A percentile compares a stretch with the other conserved stretches of the same genome.
phyloP scores from a whole-genome alignment of 306 rosid species.

The Adenanthera pavonina region DNA sequence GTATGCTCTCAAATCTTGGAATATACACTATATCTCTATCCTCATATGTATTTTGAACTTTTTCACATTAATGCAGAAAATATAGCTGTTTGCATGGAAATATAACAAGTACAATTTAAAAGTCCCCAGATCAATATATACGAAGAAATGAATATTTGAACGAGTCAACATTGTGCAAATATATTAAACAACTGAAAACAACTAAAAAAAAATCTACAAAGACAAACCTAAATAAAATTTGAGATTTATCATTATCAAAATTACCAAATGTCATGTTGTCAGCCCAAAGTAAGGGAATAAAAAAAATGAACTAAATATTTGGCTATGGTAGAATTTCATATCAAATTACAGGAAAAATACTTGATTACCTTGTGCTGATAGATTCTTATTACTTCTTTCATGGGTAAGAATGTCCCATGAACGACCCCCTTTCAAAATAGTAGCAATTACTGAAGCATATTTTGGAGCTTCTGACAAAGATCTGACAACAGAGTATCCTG shows the following conservation, averaged over 20 bases:
- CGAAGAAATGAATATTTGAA: neutral
- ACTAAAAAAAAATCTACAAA: neutral
- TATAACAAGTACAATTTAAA: slow-evolving; percentile 6
- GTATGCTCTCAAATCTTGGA: slow-evolving; percentile 18
- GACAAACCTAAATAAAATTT: neutral
- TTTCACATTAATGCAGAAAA: neutral
- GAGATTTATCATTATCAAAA: neutral
- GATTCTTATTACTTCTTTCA: slow-evolving; percentile 57
- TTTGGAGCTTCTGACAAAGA: slow-evolving; percentile 97
- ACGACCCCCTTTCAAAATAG: slow-evolving; percentile 67
- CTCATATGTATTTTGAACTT: neutral
- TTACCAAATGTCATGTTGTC: neutral
- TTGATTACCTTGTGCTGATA: slow-evolving; percentile 78
- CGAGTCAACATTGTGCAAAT: neutral
- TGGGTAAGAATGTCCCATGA: slow-evolving; percentile 38
- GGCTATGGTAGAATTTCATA: neutral
- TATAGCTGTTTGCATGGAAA: slow-evolving; percentile 4
- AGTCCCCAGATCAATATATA: neutral
- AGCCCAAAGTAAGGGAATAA: neutral
- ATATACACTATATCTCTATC: slow-evolving; percentile 18
- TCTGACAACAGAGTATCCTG: slow-evolving; percentile 98
- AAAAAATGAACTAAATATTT: neutral
- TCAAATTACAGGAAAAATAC: neutral
- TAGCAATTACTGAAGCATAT: slow-evolving; percentile 87
- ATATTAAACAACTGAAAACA: neutral